Evolutionary conservation across 1,139 yeast species (phyloP).

Genomic region (Kodamaea alishanica): DNA sequence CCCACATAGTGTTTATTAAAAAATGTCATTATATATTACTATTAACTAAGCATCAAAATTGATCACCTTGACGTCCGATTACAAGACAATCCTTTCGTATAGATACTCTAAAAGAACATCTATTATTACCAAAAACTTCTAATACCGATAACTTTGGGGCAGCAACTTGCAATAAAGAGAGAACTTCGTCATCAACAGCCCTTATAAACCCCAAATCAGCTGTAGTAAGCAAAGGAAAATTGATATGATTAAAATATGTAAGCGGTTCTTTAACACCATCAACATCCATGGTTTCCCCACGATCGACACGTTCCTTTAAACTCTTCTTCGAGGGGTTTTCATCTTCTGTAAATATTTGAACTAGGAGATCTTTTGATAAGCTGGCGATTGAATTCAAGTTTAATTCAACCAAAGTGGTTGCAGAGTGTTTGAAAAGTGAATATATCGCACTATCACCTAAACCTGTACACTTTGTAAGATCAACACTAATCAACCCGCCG

Average conservation of each 20-base stretch:
- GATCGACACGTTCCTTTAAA: constrained; percentile 24
- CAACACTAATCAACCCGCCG: constrained; percentile 59
- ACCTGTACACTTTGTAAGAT: constrained; percentile 61
- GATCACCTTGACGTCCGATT: constrained; percentile 74
- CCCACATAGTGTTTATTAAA: constrained; percentile 18
- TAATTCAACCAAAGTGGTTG: constrained; percentile 61
- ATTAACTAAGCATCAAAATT: constrained; percentile 1
- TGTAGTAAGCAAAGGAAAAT: constrained; percentile 54
- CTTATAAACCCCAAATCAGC: constrained; percentile 77
- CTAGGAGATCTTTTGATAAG: constrained; percentile 49
- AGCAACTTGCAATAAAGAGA: constrained; percentile 49
- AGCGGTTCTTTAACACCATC: constrained; percentile 6
- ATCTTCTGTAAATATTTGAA: constrained; percentile 39
- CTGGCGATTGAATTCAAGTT: constrained; percentile 66
- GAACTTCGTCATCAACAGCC: constrained; percentile 60
- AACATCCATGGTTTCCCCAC: constrained; percentile 10
- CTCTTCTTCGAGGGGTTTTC: constrained; percentile 29
- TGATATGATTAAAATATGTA: constrained; percentile 17
- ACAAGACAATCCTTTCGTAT: constrained; percentile 54
- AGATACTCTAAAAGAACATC: constrained; percentile 56
- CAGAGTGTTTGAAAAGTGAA: constrained; percentile 62
- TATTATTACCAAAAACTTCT: constrained; percentile 77
- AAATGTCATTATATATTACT: constrained; percentile 2
- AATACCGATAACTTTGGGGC: constrained; percentile 61
- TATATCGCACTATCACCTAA: constrained; percentile 60